Evolutionary conservation across 2,329 filamentous ascomycete species (phyloP), one percentile per base, ranked within the genome.

Genomic region (Trichoderma sp.): DNA sequence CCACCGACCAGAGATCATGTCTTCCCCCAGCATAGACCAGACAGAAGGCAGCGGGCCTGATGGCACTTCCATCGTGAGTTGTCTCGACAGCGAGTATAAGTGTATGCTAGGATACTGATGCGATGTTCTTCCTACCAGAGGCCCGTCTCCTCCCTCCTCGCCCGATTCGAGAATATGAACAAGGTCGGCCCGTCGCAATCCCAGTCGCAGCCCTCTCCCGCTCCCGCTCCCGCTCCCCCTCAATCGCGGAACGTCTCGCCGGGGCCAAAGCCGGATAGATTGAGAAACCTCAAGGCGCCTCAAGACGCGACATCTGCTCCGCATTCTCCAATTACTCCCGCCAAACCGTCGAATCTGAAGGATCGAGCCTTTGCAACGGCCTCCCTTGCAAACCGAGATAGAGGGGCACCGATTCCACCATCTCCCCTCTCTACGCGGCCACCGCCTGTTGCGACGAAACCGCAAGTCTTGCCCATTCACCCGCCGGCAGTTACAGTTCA

Each of bases 101-200:
- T 15, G n/a, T n/a, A n/a, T n/a, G n/a, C 10, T 12, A 13, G 29
- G n/a, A 37, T 29, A 19, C 39, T 52, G 8, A 58, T 35, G 2
- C 25, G 22, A 25, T 65, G 71, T 69, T 56, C 22, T 34, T 22
- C 60, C 35, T 34, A 12, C 5, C 70, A 93, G 90, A 92, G 89
- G 81, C 91, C 92, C 29, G 92, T 95, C 60, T 95, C 92, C 61
- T 94, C 92, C 61, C 83, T 95, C 69, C 86, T 90, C 70, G 92
- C 91, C 70, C 89, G 91, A 73, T 95, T 94, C 77, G 92, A 95
- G 82, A 92, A 90, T 76, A 88, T 94, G 72, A 75, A 74, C 70
- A 74, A 72, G 64, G 69, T 70, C 63, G 35, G 22, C 25, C 65
- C 70, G 4, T 52, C 70, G 70, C 53, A 57, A 37, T 69, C 60